Conservation (phyloP, 2,329 filamentous ascomycete species). For the Neurospora sp. region DNA sequence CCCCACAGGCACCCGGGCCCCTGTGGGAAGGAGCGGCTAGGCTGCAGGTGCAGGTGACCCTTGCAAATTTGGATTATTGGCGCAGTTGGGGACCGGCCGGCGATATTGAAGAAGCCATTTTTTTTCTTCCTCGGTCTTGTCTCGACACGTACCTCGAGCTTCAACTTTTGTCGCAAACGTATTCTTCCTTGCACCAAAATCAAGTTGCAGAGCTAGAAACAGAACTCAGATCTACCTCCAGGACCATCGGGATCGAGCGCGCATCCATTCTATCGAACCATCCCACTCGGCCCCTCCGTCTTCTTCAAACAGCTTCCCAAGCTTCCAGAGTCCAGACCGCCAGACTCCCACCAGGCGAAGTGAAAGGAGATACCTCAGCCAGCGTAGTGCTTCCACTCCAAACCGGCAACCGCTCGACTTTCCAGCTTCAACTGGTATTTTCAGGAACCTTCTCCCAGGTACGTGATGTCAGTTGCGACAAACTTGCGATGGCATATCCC, state of each 20-base stretch:
- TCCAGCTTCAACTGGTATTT: background rate
- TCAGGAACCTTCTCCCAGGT: background rate
- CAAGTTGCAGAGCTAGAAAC: background rate
- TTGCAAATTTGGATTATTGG: constrained; percentile 4
- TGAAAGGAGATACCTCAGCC: background rate
- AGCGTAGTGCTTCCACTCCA: background rate
- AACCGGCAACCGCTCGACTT: background rate
- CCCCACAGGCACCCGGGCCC: constrained; percentile 12
- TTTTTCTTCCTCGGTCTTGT: background rate
- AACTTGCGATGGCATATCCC: background rate
- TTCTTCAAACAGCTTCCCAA: background rate
- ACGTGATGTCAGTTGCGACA: background rate
- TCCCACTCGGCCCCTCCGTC: background rate
- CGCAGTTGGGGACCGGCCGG: background rate
- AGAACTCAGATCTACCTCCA: background rate
- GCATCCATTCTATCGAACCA: background rate
- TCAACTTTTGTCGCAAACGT: background rate
- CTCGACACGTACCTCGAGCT: background rate
- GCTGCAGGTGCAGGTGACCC: background rate
- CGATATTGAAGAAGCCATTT: background rate
- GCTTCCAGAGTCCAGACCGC: background rate
- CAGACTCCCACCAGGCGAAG: background rate
- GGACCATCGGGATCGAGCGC: background rate
- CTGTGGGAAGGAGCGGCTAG: constrained; percentile 6
- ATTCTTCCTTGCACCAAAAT: background rate